A percentile compares a stretch with the other conserved stretches of the same genome.
Conservation (phyloP, 1,284 basidiomycete species). For the Xanthoconium separans region DNA sequence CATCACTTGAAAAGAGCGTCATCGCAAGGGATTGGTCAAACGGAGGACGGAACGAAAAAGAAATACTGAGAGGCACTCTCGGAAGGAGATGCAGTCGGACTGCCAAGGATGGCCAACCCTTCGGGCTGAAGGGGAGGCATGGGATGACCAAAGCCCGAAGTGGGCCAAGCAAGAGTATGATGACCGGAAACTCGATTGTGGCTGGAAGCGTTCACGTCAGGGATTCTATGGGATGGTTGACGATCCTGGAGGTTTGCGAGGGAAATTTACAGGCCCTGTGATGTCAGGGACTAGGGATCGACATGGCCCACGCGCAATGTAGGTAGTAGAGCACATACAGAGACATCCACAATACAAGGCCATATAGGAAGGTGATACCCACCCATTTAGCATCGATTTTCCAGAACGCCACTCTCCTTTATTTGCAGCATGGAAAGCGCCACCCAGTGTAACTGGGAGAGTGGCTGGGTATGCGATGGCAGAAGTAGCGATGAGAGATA, state of each 20-base stretch:
- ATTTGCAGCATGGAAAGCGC: constrained; percentile 73
- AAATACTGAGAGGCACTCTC: constrained; percentile 49
- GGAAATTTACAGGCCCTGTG: constrained; percentile 90
- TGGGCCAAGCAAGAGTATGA: constrained; percentile 89
- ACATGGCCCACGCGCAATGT: neutral
- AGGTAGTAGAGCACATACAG: constrained; percentile 43
- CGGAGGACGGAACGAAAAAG: neutral
- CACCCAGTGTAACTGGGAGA: constrained; percentile 54
- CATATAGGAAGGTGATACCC: constrained; percentile 77
- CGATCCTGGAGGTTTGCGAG: constrained; percentile 84
- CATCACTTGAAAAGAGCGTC: constrained; percentile 24
- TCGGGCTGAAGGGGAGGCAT: constrained; percentile 43
- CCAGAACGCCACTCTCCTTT: constrained; percentile 90
- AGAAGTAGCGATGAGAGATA: constrained; percentile 72
- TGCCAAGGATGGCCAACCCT: constrained; percentile 85
- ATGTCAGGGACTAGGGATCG: constrained; percentile 74
- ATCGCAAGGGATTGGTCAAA: neutral
- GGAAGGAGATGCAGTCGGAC: constrained; percentile 81
- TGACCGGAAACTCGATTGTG: constrained; percentile 88
- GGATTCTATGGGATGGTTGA: neutral
- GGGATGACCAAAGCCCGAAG: constrained; percentile 76
- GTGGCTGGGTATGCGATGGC: constrained; percentile 70
- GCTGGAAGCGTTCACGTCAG: constrained; percentile 41
- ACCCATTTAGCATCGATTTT: constrained; percentile 88
- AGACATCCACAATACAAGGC: constrained; percentile 75